Conservation (phyloP, 2,329 filamentous ascomycete species). For the Graphiopsis chlorocephala region DNA sequence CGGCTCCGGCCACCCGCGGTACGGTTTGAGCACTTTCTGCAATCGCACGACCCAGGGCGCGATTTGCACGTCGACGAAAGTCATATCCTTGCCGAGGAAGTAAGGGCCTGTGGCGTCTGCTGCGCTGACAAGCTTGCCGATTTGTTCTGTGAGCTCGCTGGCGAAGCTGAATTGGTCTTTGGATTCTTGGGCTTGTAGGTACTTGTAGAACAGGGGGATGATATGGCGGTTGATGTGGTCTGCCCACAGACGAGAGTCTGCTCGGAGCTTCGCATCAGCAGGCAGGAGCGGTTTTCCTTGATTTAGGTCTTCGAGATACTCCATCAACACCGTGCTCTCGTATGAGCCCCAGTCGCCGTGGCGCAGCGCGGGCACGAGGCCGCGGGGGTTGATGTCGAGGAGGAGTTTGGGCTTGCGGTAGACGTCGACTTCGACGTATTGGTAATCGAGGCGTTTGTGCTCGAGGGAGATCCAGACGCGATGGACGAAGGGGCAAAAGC, state of each 20-base stretch:
- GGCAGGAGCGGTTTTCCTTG: constrained; percentile 62
- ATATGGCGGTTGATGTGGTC: constrained; percentile 78
- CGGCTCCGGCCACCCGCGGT: constrained; percentile 64
- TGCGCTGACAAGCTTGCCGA: constrained; percentile 59
- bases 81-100: constrained; percentile 59
- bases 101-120: constrained; percentile 63
- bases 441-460: constrained; percentile 72
- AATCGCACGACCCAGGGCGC: constrained; percentile 73
- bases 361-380: constrained; percentile 71
- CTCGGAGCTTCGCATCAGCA: constrained; percentile 63
- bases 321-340: constrained; percentile 77
- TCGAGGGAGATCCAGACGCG: constrained; percentile 88
- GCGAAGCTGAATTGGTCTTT: constrained; percentile 58
- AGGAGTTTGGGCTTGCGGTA: constrained; percentile 70
- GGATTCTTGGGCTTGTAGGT: constrained; percentile 64
- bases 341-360: constrained; percentile 80
- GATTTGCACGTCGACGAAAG: constrained; percentile 71
- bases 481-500: constrained; percentile 85
- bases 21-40: constrained; percentile 62
- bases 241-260: constrained; percentile 74
- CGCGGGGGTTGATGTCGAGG: constrained; percentile 72
- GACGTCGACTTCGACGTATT: constrained; percentile 83
- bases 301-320: constrained; percentile 80
- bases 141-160: constrained; percentile 62
- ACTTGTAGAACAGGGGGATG: constrained; percentile 71